Conservation (phyloP, 176 grass and related monocot genomes). For the Aechmea fasciata region DNA sequence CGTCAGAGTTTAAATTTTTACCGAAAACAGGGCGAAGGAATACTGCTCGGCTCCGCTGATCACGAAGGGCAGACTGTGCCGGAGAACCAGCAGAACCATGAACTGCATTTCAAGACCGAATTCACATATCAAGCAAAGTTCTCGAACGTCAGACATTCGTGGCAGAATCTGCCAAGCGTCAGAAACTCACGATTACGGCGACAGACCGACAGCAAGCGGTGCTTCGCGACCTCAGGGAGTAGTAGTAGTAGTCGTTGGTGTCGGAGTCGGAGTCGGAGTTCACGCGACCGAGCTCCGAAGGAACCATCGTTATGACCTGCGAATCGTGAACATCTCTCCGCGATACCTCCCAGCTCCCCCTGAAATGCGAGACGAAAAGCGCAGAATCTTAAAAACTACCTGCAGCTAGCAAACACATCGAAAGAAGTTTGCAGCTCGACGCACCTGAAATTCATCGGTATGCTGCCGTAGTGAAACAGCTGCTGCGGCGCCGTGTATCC, state of each 20-base stretch:
- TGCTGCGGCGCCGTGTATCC: conserved; percentile 71
- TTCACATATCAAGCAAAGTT: conserved; percentile 4
- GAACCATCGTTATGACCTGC: conserved; percentile 70
- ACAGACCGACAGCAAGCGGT: conserved; percentile 51
- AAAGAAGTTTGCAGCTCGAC: background rate
- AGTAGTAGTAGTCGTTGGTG: conserved; percentile 42
- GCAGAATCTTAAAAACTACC: conserved; percentile 13
- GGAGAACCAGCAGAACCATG: conserved; percentile 67
- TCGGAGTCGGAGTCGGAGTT: conserved; percentile 33
- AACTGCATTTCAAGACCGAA: conserved; percentile 43
- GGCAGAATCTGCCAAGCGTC: background rate
- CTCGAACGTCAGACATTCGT: background rate
- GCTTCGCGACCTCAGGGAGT: conserved; percentile 36
- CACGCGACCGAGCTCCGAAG: conserved; percentile 37
- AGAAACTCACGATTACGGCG: conserved; percentile 49
- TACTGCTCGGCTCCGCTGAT: conserved; percentile 62
- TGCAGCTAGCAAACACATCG: background rate
- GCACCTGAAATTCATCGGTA: conserved; percentile 91
- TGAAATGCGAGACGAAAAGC: conserved; percentile 10
- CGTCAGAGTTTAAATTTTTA: conserved; percentile 26
- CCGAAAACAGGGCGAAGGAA: conserved; percentile 55
- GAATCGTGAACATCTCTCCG: conserved; percentile 56
- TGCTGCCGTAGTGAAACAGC: conserved; percentile 75
- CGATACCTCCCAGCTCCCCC: conserved; percentile 74
- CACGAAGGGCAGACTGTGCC: conserved; percentile 67